Conservation (phyloP, 2,329 filamentous ascomycete genomes). For the Fusarium mangiferae region DNA sequence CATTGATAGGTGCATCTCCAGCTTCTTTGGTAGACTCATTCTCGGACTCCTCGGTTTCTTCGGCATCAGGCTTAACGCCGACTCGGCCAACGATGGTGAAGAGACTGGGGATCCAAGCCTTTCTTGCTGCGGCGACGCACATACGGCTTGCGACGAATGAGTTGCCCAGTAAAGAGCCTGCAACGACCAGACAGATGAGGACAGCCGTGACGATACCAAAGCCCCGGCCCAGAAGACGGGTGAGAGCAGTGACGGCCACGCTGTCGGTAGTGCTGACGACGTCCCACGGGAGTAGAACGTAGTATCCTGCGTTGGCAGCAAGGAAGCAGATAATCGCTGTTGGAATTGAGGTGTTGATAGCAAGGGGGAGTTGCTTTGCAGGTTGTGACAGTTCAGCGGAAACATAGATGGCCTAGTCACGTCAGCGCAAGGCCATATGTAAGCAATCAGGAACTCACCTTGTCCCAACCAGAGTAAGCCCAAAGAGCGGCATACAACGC, state of each 20-base stretch:
- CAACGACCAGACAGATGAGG: slow-evolving; percentile 69
- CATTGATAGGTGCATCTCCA: slow-evolving; percentile 65
- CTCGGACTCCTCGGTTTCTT: background rate
- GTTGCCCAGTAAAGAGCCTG: slow-evolving; percentile 70
- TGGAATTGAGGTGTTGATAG: slow-evolving; percentile 70
- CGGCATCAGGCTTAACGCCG: slow-evolving; percentile 42
- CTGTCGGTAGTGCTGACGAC: slow-evolving; percentile 68
- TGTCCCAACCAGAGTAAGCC: slow-evolving; percentile 75
- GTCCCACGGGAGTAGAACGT: slow-evolving; percentile 70
- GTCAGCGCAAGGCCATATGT: background rate
- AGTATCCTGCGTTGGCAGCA: slow-evolving; percentile 69
- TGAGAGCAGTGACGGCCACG: slow-evolving; percentile 70
- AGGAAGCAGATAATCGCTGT: slow-evolving; percentile 70
- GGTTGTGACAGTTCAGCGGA: slow-evolving; percentile 63
- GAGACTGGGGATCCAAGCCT: slow-evolving; percentile 59
- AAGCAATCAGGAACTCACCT: slow-evolving; percentile 53
- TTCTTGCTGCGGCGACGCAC: slow-evolving; percentile 67
- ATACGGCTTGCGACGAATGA: slow-evolving; percentile 71
- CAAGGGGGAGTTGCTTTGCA: slow-evolving; percentile 65
- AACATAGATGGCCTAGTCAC: slow-evolving; percentile 62
- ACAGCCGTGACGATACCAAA: slow-evolving; percentile 65
- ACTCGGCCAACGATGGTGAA: slow-evolving; percentile 59
- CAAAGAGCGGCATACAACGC: slow-evolving; percentile 71
- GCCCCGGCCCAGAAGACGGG: slow-evolving; percentile 61
- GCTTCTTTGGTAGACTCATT: slow-evolving; percentile 5